Percentiles rank a stretch among this genome's conserved stretches.
phyloP scores from a whole-genome alignment of 2,329 filamentous ascomycete genomes.

The Xylaria multiplex region DNA sequence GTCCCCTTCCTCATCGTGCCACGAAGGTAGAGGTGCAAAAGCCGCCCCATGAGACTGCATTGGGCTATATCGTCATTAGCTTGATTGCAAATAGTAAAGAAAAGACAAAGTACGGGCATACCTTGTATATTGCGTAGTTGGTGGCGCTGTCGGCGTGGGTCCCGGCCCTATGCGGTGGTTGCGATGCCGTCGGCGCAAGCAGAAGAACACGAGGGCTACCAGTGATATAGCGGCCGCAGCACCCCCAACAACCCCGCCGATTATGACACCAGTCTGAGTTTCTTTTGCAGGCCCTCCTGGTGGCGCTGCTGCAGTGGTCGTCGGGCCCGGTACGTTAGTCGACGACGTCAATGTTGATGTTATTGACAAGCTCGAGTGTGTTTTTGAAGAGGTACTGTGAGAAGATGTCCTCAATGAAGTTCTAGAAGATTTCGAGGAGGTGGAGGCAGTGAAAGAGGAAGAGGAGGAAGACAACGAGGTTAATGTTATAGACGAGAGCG shows the following conservation, averaged over 20 bases:
- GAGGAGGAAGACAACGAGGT: too few species aligned
- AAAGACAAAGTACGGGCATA: slow-evolving; percentile 41
- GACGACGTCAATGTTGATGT: slow-evolving; percentile 30
- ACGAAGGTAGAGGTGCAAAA: slow-evolving; percentile 53
- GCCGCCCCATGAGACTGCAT: slow-evolving; percentile 49
- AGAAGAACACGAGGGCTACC: slow-evolving; percentile 50
- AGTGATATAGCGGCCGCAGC: slow-evolving; percentile 58
- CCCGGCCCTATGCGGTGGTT: slow-evolving; percentile 58
- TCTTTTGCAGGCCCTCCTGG: slow-evolving; percentile 15
- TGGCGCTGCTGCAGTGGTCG: slow-evolving; percentile 16
- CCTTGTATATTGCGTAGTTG: slow-evolving; percentile 55
- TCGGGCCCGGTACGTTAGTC: slow-evolving; percentile 23
- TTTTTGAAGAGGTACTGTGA: slow-evolving; percentile 29
- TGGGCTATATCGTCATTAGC: slow-evolving; percentile 39
- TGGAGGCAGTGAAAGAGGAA: background rate
- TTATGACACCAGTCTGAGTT: slow-evolving; percentile 58
- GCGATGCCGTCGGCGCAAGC: slow-evolving; percentile 56
- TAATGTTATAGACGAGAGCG: slow-evolving; percentile 14
- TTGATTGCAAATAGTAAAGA: background rate
- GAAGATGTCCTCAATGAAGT: slow-evolving; percentile 30
- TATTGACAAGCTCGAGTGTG: slow-evolving; percentile 32
- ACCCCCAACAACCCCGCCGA: slow-evolving; percentile 65
- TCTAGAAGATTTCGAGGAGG: slow-evolving; percentile 18
- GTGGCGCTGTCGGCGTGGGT: slow-evolving; percentile 46
- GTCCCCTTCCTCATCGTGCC: slow-evolving; percentile 47